Conservation (phyloP, 768 basidiomycete genomes). For the Leccinum truebloodii region DNA sequence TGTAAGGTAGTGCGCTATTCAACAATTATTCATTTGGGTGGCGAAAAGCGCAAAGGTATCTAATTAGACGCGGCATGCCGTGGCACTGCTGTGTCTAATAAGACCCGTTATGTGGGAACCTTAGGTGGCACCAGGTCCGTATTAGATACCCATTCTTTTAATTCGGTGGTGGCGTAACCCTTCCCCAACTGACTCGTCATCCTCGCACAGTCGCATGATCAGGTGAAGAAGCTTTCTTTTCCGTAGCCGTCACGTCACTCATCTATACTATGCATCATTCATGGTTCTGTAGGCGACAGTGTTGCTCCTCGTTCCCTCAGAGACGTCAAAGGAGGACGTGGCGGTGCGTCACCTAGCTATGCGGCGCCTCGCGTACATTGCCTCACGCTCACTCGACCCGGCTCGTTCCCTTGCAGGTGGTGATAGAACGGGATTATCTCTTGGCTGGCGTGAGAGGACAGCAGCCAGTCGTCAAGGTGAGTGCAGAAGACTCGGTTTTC, state of each 20-base stretch:
- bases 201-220: constrained; percentile 78
- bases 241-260: constrained; percentile 8
- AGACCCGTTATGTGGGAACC: too few species aligned
- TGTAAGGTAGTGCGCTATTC: too few species aligned
- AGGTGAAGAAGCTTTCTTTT: constrained; percentile 47
- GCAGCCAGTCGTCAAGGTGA: constrained; percentile 71
- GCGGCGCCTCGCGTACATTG: background rate
- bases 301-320: constrained; percentile 70
- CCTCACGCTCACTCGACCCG: constrained; percentile 1
- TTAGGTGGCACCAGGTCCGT: constrained; percentile 88
- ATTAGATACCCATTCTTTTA: constrained; percentile 4
- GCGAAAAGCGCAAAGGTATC: too few species aligned
- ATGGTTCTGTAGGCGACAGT: constrained; percentile 62
- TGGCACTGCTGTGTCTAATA: too few species aligned
- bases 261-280: constrained; percentile 21
- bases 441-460: constrained; percentile 74
- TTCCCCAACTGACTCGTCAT: constrained; percentile 5
- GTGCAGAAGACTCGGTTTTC: constrained; percentile 13
- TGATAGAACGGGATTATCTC: constrained; percentile 69
- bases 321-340: constrained; percentile 70
- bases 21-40: too few species aligned
- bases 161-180: constrained; percentile 17
- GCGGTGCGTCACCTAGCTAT: constrained; percentile 45
- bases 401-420: constrained; percentile 47
- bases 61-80: too few species aligned